Conservation (phyloP, 306 rosid species). For the Vigna unguiculata region DNA sequence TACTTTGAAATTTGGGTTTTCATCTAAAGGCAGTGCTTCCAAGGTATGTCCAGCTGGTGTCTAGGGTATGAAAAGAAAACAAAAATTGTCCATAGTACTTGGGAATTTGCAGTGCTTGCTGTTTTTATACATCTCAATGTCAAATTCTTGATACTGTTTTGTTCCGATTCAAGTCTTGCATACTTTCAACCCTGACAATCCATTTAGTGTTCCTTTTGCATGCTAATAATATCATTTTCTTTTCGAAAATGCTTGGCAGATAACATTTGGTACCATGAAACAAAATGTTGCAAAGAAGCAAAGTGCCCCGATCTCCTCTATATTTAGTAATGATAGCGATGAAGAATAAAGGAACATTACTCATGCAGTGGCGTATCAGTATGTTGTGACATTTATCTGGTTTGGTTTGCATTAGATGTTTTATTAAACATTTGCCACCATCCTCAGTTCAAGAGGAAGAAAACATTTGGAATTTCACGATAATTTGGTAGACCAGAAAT, state of each 20-base stretch:
- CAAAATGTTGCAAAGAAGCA: constrained; percentile 67
- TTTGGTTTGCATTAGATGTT: constrained; percentile 27
- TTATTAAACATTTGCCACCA: background rate
- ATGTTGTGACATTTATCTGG: constrained; percentile 34
- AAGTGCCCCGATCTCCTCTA: constrained; percentile 60
- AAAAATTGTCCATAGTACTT: background rate
- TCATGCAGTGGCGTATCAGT: constrained; percentile 31
- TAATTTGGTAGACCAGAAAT: constrained; percentile 9
- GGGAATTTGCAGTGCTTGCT: constrained; percentile 28
- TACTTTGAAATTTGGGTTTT: constrained; percentile 89
- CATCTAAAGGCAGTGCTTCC: constrained; percentile 79
- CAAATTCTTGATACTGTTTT: background rate
- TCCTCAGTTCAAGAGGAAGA: constrained; percentile 9
- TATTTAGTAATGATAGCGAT: constrained; percentile 73
- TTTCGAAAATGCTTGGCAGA: constrained; percentile 49
- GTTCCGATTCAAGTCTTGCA: constrained; percentile 17
- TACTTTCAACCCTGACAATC: background rate
- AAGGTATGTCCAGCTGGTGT: constrained; percentile 54
- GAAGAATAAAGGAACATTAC: constrained; percentile 56
- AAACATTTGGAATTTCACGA: constrained; percentile 6
- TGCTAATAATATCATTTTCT: constrained; percentile 5
- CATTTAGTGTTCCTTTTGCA: constrained; percentile 3
- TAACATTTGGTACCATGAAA: constrained; percentile 62
- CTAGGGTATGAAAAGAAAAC: constrained; percentile 16
- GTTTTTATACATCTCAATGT: background rate